Percentiles rank a stretch among this genome's conserved stretches.
Evolutionary conservation across 2,329 filamentous ascomycete genomes (phyloP).

Genomic region (Triangularia setosa): DNA sequence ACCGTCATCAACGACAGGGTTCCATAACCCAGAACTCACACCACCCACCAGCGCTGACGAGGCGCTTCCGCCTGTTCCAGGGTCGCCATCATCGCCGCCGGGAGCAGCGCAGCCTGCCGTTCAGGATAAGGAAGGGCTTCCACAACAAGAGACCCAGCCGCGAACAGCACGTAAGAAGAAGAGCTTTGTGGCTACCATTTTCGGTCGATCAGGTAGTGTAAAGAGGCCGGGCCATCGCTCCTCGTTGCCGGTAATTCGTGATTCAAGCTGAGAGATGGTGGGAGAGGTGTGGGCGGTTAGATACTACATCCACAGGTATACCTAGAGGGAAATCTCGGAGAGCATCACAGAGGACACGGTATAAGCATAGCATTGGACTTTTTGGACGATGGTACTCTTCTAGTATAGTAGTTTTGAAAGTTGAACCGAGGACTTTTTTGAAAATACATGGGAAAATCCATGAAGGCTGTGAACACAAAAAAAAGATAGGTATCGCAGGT

Average conservation of each 20-base stretch:
- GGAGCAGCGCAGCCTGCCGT: neutral
- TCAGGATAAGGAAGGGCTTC: neutral
- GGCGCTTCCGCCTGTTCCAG: constrained; percentile 12
- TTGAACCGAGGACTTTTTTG: neutral
- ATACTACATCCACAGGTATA: neutral
- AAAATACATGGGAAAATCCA: too few species aligned
- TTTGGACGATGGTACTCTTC: neutral
- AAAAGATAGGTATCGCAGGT: too few species aligned
- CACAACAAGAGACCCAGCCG: neutral
- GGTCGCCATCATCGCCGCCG: constrained; percentile 10
- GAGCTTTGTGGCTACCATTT: constrained; percentile 45
- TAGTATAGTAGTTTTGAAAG: neutral
- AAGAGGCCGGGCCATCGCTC: constrained; percentile 19
- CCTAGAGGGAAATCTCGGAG: neutral
- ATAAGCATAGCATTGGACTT: constrained; percentile 4
- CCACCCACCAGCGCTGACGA: constrained; percentile 24
- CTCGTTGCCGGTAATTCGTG: constrained; percentile 11
- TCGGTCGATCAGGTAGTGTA: constrained; percentile 32
- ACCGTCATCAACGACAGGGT: constrained; percentile 2
- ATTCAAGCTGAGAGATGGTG: neutral
- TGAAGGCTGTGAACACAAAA: too few species aligned
- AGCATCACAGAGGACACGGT: neutral
- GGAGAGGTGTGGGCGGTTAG: neutral
- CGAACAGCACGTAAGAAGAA: constrained; percentile 38
- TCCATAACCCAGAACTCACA: constrained; percentile 17